These are phyloP conservation scores for Nicotiana rustica DNA, from an alignment of 305 asterid genomes.

Conservation along the genomic window DNA sequence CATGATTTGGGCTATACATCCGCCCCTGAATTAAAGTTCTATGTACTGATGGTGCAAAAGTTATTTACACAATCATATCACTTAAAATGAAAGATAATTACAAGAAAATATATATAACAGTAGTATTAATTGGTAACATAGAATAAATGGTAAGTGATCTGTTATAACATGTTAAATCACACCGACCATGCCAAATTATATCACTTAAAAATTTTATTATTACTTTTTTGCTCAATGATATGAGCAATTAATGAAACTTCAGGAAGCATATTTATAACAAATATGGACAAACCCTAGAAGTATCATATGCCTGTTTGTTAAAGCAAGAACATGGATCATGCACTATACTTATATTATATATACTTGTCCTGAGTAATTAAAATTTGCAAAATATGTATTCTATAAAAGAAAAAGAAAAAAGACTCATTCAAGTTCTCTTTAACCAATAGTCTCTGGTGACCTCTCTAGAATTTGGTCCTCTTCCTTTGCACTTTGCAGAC, in stretches of 20 bases:
- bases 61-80: not conserved
- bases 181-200: not conserved
- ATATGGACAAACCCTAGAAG: not conserved
- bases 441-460: not conserved
- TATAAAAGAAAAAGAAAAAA: not conserved
- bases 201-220: not conserved
- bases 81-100: not conserved
- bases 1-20: no score
- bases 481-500: not conserved
- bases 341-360: not conserved
- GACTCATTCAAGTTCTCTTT: not conserved
- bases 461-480: not conserved
- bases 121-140: no score
- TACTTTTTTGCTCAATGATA: not conserved
- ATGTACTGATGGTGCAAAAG: not conserved
- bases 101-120: not conserved
- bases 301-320: not conserved
- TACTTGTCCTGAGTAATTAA: not conserved
- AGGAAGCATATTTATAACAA: not conserved
- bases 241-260: not conserved
- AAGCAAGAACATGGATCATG: constrained; percentile 2
- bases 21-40: no score
- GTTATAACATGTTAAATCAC: not conserved
- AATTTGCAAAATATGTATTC: not conserved
- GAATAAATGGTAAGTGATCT: no score